A percentile compares a stretch with the other conserved stretches of the same genome.
These are phyloP conservation scores for Cordia subcordata DNA, from an alignment of 257 asterid species.

Conservation along the genomic window DNA sequence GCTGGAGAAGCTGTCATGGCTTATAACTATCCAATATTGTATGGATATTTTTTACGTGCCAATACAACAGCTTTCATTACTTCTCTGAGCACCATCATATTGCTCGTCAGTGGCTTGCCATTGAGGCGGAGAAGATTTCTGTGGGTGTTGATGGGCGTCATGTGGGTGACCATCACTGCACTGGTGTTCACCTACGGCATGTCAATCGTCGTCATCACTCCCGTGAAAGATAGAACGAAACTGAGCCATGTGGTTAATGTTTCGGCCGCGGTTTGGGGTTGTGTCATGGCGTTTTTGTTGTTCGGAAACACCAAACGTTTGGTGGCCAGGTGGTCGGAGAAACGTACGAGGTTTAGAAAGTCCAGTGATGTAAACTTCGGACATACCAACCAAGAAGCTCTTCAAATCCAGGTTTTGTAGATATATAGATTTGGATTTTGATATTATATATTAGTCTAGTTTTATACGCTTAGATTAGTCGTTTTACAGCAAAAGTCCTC, in stretches of 20 bases:
- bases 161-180: not conserved
- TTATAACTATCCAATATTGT: slow-evolving; percentile 11
- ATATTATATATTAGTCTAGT: too few relatives aligned
- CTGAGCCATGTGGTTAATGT: not conserved
- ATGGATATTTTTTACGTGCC: slow-evolving; percentile 14
- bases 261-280: not conserved
- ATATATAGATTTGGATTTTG: too few relatives aligned
- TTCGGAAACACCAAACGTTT: not conserved
- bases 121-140: not conserved
- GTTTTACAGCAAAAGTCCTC: too few relatives aligned
- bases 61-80: slow-evolving; percentile 34
- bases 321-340: not conserved
- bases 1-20: slow-evolving; percentile 42
- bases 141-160: slow-evolving; percentile 1
- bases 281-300: not conserved
- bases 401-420: not conserved
- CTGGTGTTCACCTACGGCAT: not conserved
- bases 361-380: not conserved
- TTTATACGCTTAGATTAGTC: too few relatives aligned
- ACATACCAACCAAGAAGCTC: not conserved
- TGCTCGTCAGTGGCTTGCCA: slow-evolving; percentile 1
- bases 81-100: slow-evolving; percentile 26
- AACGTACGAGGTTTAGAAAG: not conserved
- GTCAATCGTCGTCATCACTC: not conserved
- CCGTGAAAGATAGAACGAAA: not conserved